Base-by-base conservation (phyloP, 352 stramenopile genomes). In the Elongisporangium prolatum region DNA sequence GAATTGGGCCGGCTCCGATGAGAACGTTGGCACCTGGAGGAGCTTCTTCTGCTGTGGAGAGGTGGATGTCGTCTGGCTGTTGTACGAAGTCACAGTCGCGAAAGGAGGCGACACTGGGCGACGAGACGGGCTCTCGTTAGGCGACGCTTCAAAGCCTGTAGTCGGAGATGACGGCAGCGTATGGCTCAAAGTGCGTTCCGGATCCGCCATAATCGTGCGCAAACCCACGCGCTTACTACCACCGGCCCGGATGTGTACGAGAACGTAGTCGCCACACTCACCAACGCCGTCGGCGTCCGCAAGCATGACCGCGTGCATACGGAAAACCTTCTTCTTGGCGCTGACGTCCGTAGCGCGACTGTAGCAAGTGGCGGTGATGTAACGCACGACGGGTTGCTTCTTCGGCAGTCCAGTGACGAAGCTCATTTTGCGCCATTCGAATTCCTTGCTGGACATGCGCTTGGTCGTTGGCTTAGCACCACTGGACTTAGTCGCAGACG, bases 401-500 rank as follows among this genome's bases (percentile, higher is more conserved):
- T 89, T 91, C 2, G 81, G 78, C 48, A 91, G 54, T 0, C 74
- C 81, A n/a, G 81, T 91, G 44, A 91, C 78, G 55, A 91, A 91
- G 64, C 77, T 88, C 81, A 89, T 91, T 56, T 91, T 91, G 58
- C 81, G 78, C 81, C 81, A 91, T 56, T 88, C 78, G 62, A 86
- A 90, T 57, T 90, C 78, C 61, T 88, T 90, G 65, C 72, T 86
- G 52, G 63, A 69, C 50, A 57, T 54, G 17, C 49, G 56, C 61
- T 66, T 68, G 3, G 20, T 25, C 9, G 38, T 37, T 5, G 37
- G 54, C 38, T 67, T 76, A 21, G 72, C 76, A 51, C 28, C 63
- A 25, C 53, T 61, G 54, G 65, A 66, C 24, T 59, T 69, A 21
- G 62, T 34, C 52, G 59, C 34, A 21, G 25, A 61, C 4, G 67